Percentiles rank a stretch among this genome's conserved stretches.
These are phyloP conservation scores for Candida krabiensis DNA, from an alignment of 805 yeast species.

Conservation along the genomic window DNA sequence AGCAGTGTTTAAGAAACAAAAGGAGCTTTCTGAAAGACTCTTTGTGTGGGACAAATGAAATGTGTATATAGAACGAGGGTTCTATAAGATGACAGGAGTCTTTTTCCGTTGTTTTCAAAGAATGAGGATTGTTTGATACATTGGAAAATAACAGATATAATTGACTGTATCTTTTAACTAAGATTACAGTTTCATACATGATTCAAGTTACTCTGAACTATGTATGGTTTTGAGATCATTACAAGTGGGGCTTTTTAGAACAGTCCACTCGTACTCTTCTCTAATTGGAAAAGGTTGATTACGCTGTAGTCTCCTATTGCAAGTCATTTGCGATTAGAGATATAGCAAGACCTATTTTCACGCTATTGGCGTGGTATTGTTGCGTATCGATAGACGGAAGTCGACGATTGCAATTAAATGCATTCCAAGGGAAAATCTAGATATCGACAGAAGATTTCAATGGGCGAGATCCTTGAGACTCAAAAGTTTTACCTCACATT, in stretches of 20 bases:
- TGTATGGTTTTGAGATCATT: constrained; percentile 33
- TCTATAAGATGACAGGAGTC: too few relatives aligned
- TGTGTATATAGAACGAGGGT: too few relatives aligned
- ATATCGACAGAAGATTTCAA: constrained; percentile 10
- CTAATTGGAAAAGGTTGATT: constrained; percentile 26
- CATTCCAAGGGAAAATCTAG: constrained; percentile 36
- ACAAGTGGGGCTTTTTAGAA: constrained; percentile 24
- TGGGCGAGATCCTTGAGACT: too few relatives aligned
- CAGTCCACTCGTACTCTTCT: constrained; percentile 32
- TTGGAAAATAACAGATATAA: too few relatives aligned
- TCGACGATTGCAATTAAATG: constrained; percentile 27
- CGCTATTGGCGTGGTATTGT: constrained; percentile 30
- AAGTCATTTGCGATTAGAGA: constrained; percentile 17
- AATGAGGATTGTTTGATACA: too few relatives aligned
- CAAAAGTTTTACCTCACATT: constrained; percentile 1
- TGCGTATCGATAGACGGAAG: constrained; percentile 12
- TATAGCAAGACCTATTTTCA: constrained; percentile 25
- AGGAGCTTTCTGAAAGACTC: too few relatives aligned
- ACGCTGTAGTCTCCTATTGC: constrained; percentile 27
- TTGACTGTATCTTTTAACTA: too few relatives aligned
- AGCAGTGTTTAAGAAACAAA: too few relatives aligned
- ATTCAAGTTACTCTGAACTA: neutral
- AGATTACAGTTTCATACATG: constrained; percentile 15
- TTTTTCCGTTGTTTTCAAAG: too few relatives aligned
- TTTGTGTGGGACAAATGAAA: too few relatives aligned